Evolutionary conservation across 2,329 filamentous ascomycete genomes (phyloP), one percentile per base, ranked within the genome.

Genomic region (Endocalyx cinctus): DNA sequence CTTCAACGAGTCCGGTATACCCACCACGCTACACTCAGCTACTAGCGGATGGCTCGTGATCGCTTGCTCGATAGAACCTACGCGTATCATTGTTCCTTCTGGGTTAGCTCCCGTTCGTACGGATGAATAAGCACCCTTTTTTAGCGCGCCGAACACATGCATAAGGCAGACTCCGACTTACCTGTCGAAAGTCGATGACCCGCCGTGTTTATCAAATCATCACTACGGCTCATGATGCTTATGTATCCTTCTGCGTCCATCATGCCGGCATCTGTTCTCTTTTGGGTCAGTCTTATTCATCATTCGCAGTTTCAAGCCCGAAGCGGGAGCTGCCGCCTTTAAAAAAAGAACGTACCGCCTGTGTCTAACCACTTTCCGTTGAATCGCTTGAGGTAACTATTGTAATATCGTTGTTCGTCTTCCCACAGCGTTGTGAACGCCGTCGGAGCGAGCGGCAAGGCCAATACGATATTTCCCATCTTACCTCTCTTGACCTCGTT

Each of bases 161-260:
- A 17, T 14, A 16, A 10, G 8, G 11, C 17, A 15, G 18, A n/a
- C 14, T 5, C n/a, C 4, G 16, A 58, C 70, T 49, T 67, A 84
- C 84, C 87, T 10, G 88, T 95, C 43, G 84, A 90, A 41, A 96
- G 81, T 11, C 89, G 77, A 64, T 96, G 89, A 5, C 89, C 88
- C 25, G 88, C 89, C n/a, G 95, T 89, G 54, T 96, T 96, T 54
- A 96, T 88, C 39, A 96, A 83, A 58, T 96, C 89, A 63, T 96
- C 89, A 19, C 67, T 71, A 25, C 77, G 63, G 25, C 72, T 72
- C 77, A 81, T 79, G 46, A 82, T 75, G 44, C 75, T 72, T 25
- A 81, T 70, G 47, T 80, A 80, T 5, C 77, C 77, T 25, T 90
- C 81, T 11, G 72, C 58, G 53, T 96, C 89, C 37, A 96, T 79